These are phyloP conservation scores for Syzygium aqueum DNA, from an alignment of 345 rosid genomes.

Conservation along the genomic window DNA sequence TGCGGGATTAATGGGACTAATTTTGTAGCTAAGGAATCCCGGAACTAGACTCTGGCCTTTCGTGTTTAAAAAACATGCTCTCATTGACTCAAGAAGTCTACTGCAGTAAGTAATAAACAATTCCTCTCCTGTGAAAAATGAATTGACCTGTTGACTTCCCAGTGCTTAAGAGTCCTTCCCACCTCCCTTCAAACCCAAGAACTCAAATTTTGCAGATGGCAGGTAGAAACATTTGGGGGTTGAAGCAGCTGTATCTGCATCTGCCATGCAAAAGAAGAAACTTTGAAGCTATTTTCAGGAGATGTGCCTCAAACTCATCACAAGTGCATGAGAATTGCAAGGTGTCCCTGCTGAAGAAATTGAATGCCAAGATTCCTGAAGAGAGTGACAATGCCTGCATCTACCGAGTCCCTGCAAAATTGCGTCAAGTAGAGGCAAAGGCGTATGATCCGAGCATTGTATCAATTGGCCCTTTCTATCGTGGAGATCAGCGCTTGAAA, in stretches of 20 bases:
- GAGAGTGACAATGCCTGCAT: conserved; percentile 6
- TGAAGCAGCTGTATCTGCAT: neutral
- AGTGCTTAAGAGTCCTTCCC: neutral
- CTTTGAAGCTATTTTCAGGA: neutral
- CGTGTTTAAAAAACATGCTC: neutral
- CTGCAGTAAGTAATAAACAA: neutral
- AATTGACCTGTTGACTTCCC: neutral
- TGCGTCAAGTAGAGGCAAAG: neutral
- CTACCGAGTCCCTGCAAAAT: conserved; percentile 10
- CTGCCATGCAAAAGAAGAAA: neutral
- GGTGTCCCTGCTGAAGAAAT: neutral
- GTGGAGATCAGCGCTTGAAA: neutral
- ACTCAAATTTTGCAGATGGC: neutral
- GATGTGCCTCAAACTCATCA: neutral
- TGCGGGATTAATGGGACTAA: neutral
- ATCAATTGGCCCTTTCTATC: conserved; percentile 24
- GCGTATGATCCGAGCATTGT: conserved; percentile 18
- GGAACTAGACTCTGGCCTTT: neutral
- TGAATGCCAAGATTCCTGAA: neutral
- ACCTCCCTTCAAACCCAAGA: neutral
- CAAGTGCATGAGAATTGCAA: neutral
- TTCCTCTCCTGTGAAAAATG: neutral
- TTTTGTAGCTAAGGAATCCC: neutral
- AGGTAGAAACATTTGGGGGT: neutral
- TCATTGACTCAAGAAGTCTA: neutral